Evolutionary conservation across 345 rosid species (phyloP), one percentile per base, ranked within the genome.

Genomic region (Theobroma cacao): DNA sequence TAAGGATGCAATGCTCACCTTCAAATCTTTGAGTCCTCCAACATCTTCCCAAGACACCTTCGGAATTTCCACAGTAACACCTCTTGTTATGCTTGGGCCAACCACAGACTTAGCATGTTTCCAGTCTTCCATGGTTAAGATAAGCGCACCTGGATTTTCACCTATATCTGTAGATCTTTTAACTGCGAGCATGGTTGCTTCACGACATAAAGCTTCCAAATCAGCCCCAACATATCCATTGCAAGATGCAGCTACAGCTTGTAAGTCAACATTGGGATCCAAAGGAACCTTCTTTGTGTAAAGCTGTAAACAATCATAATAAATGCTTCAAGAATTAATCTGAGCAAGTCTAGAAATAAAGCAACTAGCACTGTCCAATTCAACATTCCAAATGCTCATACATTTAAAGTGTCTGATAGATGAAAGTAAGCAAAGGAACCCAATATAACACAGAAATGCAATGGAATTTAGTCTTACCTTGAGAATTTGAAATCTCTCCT

Each of bases 221-320:
- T 94, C 98, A 83, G 98, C 96, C 69, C 99, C 98, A 75, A 94
- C 97, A 82, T 87, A 96, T 64, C 98, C 99, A 66, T 89, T 94
- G 89, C 95, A 94, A 61, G 91, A 88, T 60, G 89, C 83, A 81
- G 98, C 99, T 71, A 96, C 75, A 56, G 86, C 91, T 83, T 84
- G 82, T 36, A 96, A 84, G 81, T 90, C 88, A 33, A 88, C 87
- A 74, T 43, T 81, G 72, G 85, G 77, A 80, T 84, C 91, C 90
- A 96, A 79, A 56, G 72, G 82, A 56, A 91, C 80, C 86, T 87
- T 91, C 87, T 84, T 94, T 28, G 97, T 87, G 78, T 96, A 92
- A 18, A 94, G 90, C 98, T 94, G 91, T 80, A 81, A 87, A 55
- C 1, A 61, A 61, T 77, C 34, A 61, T 13, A 26, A 74, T 15